phyloP scores from a whole-genome alignment of 768 basidiomycete species.

The Suillus lakei region DNA sequence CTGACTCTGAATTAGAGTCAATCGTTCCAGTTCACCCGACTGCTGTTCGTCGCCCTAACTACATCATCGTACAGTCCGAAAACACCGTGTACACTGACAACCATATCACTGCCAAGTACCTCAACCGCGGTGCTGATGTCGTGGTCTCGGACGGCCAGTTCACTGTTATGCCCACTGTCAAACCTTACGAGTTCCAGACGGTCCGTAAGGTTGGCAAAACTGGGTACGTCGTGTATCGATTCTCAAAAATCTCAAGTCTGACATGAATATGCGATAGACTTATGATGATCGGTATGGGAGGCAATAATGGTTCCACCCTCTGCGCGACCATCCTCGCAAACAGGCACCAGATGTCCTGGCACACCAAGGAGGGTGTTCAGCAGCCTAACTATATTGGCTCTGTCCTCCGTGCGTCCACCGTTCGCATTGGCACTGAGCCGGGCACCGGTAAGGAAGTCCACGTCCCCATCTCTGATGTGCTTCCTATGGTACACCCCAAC shows the following conservation, averaged over 20 bases:
- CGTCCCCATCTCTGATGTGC: slow-evolving; percentile 89
- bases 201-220: slow-evolving; percentile 84
- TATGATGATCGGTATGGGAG: slow-evolving; percentile 96
- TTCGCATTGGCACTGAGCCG: slow-evolving; percentile 86
- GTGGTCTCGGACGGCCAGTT: slow-evolving; percentile 74
- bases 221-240: slow-evolving; percentile 63
- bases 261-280: slow-evolving; percentile 62
- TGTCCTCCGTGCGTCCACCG: slow-evolving; percentile 92
- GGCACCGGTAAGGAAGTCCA: slow-evolving; percentile 86
- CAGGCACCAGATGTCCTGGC: slow-evolving; percentile 92
- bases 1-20: slow-evolving; percentile 72
- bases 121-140: slow-evolving; percentile 79
- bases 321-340: slow-evolving; percentile 96
- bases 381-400: slow-evolving; percentile 99
- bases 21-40: slow-evolving; percentile 82
- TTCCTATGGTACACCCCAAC: slow-evolving; percentile 98
- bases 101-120: slow-evolving; percentile 81
- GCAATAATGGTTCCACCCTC: slow-evolving; percentile 96
- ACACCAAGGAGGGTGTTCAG: slow-evolving; percentile 89
- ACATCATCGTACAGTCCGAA: slow-evolving; percentile 81
- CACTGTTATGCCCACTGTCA: slow-evolving; percentile 77
- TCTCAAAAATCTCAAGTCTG: slow-evolving; percentile 14
- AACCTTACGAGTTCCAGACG: slow-evolving; percentile 91
- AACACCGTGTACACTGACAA: slow-evolving; percentile 83
- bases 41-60: slow-evolving; percentile 74